phyloP scores from a whole-genome alignment of 441 rosid species.

The Capsella rubella region DNA sequence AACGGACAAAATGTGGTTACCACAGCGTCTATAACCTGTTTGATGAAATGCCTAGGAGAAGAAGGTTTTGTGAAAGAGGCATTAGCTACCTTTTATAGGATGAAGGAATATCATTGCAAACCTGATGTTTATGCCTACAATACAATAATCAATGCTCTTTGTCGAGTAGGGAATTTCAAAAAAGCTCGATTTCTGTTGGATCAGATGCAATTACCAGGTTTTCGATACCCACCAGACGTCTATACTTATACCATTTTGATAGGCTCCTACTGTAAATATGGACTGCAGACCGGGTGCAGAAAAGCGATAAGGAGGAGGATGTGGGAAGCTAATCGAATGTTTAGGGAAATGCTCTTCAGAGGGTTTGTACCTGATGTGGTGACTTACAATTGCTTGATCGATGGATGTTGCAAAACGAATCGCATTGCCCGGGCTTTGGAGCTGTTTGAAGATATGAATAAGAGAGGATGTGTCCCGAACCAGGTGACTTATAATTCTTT shows the following conservation, averaged over 20 bases:
- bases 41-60: conserved; percentile 94
- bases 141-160: conserved; percentile 71
- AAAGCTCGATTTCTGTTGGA: conserved; percentile 77
- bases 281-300: conserved; percentile 83
- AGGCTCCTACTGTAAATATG: conserved; percentile 71
- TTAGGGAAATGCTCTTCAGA: conserved; percentile 80
- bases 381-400: conserved; percentile 86
- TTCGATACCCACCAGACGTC: conserved; percentile 70
- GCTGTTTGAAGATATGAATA: conserved; percentile 75
- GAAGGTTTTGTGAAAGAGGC: conserved; percentile 85
- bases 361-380: conserved; percentile 83
- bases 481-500: conserved; percentile 79
- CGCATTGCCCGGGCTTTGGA: conserved; percentile 83
- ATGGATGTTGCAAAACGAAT: conserved; percentile 82
- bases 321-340: conserved; percentile 87
- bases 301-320: conserved; percentile 81
- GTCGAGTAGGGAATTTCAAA: conserved; percentile 78
- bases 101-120: conserved; percentile 76
- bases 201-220: conserved; percentile 91
- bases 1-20: conserved; percentile 49
- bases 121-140: conserved; percentile 85
- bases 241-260: conserved; percentile 81
- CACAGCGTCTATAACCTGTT: conserved; percentile 67
- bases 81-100: conserved; percentile 65
- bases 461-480: conserved; percentile 73